Conservation (phyloP, 495 filamentous ascomycete species). For the Xylaria castorea region DNA sequence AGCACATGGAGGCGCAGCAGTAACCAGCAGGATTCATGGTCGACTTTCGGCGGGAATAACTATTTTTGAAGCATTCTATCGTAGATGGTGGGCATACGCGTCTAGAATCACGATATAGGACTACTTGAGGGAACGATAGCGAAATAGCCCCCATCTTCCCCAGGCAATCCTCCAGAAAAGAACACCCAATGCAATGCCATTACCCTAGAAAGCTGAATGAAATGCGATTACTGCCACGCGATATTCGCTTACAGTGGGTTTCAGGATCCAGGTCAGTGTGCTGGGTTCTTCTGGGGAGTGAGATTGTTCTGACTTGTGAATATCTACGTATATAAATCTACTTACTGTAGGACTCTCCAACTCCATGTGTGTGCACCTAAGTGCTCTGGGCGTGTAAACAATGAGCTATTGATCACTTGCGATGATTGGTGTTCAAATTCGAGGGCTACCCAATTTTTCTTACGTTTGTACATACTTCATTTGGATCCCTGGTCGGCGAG, state of each 20-base stretch:
- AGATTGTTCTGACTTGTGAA: background rate
- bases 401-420: conserved; percentile 9
- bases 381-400: background rate
- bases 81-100: conserved; percentile 19
- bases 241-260: conserved; percentile 27
- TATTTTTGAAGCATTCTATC: conserved; percentile 8
- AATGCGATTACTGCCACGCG: conserved; percentile 28
- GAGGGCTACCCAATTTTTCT: background rate
- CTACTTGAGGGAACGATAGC: background rate
- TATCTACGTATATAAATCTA: background rate
- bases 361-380: background rate
- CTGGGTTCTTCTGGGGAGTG: conserved; percentile 10
- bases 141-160: conserved; percentile 21
- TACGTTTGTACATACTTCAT: background rate
- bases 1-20: conserved; percentile 29
- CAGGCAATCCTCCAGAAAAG: conserved; percentile 21
- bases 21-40: conserved; percentile 16
- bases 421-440: background rate
- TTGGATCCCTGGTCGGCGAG: background rate
- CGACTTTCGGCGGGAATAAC: conserved; percentile 17
- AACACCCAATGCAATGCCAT: conserved; percentile 7
- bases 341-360: background rate
- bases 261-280: conserved; percentile 1
- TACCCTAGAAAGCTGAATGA: conserved; percentile 23
- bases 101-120: background rate